Percentiles rank a stretch among this genome's conserved stretches.
Evolutionary conservation across 176 grass and related monocot genomes (phyloP).

Genomic region (Panicum miliaceum): DNA sequence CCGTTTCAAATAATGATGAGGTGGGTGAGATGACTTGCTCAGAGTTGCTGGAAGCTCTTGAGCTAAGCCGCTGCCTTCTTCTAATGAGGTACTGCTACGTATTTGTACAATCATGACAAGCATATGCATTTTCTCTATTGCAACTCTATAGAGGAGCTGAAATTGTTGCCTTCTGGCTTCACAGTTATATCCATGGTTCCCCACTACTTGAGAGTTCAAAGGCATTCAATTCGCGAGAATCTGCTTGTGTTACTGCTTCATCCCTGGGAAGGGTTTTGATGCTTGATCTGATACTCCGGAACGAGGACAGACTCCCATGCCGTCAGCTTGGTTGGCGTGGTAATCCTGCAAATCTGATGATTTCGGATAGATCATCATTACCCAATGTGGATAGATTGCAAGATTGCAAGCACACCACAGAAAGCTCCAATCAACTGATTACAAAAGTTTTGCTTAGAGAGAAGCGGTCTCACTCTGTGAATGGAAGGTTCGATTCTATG

Average conservation of each 20-base stretch:
- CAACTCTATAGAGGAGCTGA: conserved; percentile 14
- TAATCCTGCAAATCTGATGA: conserved; percentile 85
- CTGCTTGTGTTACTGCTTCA: conserved; percentile 58
- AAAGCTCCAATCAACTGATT: conserved; percentile 47
- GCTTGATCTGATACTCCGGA: conserved; percentile 88
- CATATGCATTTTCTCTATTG: conserved; percentile 24
- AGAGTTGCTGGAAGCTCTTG: conserved; percentile 94
- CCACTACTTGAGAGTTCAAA: conserved; percentile 84
- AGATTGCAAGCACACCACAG: conserved; percentile 31
- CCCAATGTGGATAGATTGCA: conserved; percentile 41
- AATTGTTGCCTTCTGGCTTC: conserved; percentile 40
- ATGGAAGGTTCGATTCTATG: conserved; percentile 45
- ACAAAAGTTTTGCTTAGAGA: conserved; percentile 55
- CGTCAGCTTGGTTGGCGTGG: conserved; percentile 94
- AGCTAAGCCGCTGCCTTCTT: conserved; percentile 92
- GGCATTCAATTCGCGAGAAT: conserved; percentile 74
- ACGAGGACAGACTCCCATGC: conserved; percentile 93
- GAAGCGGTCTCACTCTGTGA: conserved; percentile 54
- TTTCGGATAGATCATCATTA: conserved; percentile 57
- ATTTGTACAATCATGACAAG: conserved; percentile 11
- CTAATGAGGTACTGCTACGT: conserved; percentile 82
- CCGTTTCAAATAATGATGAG: conserved; percentile 71
- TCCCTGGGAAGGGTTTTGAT: conserved; percentile 85
- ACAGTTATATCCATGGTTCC: conserved; percentile 94
- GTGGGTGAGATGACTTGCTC: conserved; percentile 85